Percentiles rank a stretch among this genome's conserved stretches.
Evolutionary conservation across 208 protist genomes (phyloP).

Genomic region (Trypanosoma grayi): DNA sequence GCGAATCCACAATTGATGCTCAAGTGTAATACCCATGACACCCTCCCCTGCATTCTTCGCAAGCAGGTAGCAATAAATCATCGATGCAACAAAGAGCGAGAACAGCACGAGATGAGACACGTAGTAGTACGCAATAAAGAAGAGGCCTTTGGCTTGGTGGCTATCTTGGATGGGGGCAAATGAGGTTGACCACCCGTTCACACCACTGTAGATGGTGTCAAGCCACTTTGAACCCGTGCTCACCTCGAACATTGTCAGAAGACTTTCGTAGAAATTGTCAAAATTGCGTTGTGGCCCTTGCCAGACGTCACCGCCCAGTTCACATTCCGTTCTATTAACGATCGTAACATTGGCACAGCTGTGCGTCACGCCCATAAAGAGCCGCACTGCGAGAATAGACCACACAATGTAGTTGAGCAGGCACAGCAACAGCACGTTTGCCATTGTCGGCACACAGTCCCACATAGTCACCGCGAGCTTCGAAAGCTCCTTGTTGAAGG

Average conservation of each 20-base stretch:
- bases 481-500: conserved; percentile 54
- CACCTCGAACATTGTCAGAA: conserved; percentile 89
- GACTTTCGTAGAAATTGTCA: conserved; percentile 84
- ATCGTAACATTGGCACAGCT: conserved; percentile 56
- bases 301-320: conserved; percentile 37
- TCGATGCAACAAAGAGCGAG: conserved; percentile 84
- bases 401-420: conserved; percentile 92
- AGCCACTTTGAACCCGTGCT: conserved; percentile 89
- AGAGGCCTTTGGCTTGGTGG: conserved; percentile 73
- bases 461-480: conserved; percentile 71
- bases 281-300: conserved; percentile 73
- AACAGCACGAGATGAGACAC: conserved; percentile 87
- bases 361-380: conserved; percentile 88
- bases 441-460: conserved; percentile 73
- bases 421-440: conserved; percentile 84
- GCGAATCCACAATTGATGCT: conserved; percentile 78
- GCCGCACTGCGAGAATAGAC: conserved; percentile 88
- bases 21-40: conserved; percentile 51
- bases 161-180: conserved; percentile 46
- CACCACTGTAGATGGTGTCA: conserved; percentile 79
- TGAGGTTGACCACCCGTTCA: conserved; percentile 63
- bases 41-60: conserved; percentile 65
- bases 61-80: conserved; percentile 89
- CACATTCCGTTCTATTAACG: conserved; percentile 43
- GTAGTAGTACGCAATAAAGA: conserved; percentile 92